These are phyloP conservation scores for Globisporangium canariense DNA, from an alignment of 352 stramenopile genomes.

Conservation along the genomic window DNA sequence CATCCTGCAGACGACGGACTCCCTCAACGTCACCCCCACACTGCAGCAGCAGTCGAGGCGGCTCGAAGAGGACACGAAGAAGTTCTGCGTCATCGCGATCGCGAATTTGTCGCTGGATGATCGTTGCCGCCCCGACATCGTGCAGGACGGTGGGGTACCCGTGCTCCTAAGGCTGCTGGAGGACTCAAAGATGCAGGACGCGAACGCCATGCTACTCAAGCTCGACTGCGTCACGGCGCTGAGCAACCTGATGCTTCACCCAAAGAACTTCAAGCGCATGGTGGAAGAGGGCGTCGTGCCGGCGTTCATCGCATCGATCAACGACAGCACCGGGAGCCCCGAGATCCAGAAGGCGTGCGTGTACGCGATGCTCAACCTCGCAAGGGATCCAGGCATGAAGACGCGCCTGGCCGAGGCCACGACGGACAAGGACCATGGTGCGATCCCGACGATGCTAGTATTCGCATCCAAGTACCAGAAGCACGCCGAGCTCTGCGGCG, in stretches of 20 bases:
- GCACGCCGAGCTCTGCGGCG: constrained; percentile 59
- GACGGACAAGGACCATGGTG: constrained; percentile 32
- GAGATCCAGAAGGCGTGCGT: constrained; percentile 77
- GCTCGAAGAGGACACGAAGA: constrained; percentile 64
- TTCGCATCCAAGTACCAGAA: constrained; percentile 58
- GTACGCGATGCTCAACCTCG: constrained; percentile 74
- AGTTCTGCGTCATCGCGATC: constrained; percentile 55
- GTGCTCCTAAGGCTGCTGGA: constrained; percentile 54
- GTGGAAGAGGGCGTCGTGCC: constrained; percentile 80
- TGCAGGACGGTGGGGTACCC: constrained; percentile 57
- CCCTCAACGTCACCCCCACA: constrained; percentile 5
- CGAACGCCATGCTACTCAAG: constrained; percentile 46
- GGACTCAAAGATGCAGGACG: constrained; percentile 14
- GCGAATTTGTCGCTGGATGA: constrained; percentile 78
- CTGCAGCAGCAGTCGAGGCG: neutral
- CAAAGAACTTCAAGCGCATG: constrained; percentile 71
- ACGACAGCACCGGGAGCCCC: constrained; percentile 31
- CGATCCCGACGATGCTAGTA: constrained; percentile 61
- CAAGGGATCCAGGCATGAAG: constrained; percentile 70
- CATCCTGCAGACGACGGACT: constrained; percentile 29
- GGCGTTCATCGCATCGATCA: constrained; percentile 57
- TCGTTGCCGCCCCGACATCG: constrained; percentile 51
- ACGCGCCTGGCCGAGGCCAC: constrained; percentile 52
- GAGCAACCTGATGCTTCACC: constrained; percentile 81
- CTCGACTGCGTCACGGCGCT: constrained; percentile 78